Conservation (phyloP, 164 flowering plant genomes). For the Piper betle region DNA sequence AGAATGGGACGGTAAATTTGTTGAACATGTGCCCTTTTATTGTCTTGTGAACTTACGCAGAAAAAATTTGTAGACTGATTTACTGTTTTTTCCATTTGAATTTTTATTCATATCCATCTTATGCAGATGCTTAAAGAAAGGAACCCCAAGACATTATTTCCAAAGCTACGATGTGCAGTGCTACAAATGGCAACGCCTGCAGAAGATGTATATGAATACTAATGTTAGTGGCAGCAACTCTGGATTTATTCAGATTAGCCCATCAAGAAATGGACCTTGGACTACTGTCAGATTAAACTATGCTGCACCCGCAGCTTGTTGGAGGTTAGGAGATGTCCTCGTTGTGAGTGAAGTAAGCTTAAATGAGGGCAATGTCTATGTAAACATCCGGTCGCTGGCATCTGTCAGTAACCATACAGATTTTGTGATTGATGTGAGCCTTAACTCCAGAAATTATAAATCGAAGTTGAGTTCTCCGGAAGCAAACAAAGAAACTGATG, state of each 20-base stretch:
- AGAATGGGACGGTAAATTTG: constrained; percentile 27
- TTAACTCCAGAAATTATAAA: constrained; percentile 26
- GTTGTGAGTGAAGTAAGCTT: constrained; percentile 91
- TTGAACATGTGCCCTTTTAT: neutral
- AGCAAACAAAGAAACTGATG: constrained; percentile 15
- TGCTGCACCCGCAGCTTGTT: constrained; percentile 93
- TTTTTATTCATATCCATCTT: neutral
- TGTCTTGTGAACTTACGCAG: neutral
- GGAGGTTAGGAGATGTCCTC: constrained; percentile 80
- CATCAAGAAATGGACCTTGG: constrained; percentile 85
- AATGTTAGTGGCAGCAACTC: constrained; percentile 21
- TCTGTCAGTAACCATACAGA: constrained; percentile 67
- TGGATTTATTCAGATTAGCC: constrained; percentile 82
- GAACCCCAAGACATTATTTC: constrained; percentile 14
- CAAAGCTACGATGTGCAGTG: constrained; percentile 54
- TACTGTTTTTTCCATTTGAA: constrained; percentile 1
- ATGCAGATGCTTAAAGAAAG: constrained; percentile 21
- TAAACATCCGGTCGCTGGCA: constrained; percentile 78
- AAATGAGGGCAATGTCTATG: constrained; percentile 65
- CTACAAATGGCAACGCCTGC: constrained; percentile 35
- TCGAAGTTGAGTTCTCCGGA: constrained; percentile 5
- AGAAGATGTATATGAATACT: constrained; percentile 19
- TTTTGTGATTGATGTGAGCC: constrained; percentile 56
- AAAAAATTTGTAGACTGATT: neutral
- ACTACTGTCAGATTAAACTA: constrained; percentile 77